A percentile compares a stretch with the other conserved stretches of the same genome.
phyloP scores from a whole-genome alignment of 75 land plant species.

The Pseudotsuga menziesii region DNA sequence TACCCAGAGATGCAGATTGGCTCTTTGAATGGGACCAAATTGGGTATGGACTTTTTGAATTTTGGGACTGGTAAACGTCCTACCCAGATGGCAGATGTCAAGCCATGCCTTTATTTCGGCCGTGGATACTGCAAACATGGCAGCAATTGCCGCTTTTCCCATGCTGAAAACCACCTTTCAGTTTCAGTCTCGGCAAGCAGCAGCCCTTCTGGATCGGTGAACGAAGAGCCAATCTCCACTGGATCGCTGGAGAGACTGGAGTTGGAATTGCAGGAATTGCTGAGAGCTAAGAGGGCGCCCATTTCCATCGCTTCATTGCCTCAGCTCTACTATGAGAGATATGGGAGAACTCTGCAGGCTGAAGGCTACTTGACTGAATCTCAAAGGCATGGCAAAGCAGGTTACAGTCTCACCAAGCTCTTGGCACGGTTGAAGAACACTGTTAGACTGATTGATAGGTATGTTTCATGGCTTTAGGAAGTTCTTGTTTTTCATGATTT shows the following conservation, averaged over 20 bases:
- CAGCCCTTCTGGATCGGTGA: conserved; percentile 89
- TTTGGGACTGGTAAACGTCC: conserved; percentile 13
- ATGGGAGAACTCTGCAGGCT: conserved; percentile 74
- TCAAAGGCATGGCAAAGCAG: conserved; percentile 96
- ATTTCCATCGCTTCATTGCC: conserved; percentile 91
- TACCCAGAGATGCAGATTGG: conserved; percentile 10
- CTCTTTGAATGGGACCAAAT: neutral
- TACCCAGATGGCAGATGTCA: conserved; percentile 23
- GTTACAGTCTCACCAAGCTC: conserved; percentile 91
- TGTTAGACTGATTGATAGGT: conserved; percentile 83
- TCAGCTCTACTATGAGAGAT: conserved; percentile 73
- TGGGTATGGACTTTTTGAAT: neutral
- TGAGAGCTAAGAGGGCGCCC: conserved; percentile 61
- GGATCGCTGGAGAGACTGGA: conserved; percentile 71
- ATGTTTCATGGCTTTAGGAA: neutral
- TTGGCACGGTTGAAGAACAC: conserved; percentile 71
- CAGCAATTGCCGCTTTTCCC: conserved; percentile 67
- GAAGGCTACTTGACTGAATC: conserved; percentile 97
- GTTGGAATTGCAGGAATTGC: conserved; percentile 73
- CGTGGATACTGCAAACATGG: conserved; percentile 94
- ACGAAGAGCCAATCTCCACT: conserved; percentile 53
- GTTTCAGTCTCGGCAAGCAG: conserved; percentile 89
- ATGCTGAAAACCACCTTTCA: conserved; percentile 23
- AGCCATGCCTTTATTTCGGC: conserved; percentile 78
- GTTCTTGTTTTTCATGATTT: no score